These are phyloP conservation scores for Castanea mollissima DNA, from an alignment of 306 rosid species.

Conservation along the genomic window DNA sequence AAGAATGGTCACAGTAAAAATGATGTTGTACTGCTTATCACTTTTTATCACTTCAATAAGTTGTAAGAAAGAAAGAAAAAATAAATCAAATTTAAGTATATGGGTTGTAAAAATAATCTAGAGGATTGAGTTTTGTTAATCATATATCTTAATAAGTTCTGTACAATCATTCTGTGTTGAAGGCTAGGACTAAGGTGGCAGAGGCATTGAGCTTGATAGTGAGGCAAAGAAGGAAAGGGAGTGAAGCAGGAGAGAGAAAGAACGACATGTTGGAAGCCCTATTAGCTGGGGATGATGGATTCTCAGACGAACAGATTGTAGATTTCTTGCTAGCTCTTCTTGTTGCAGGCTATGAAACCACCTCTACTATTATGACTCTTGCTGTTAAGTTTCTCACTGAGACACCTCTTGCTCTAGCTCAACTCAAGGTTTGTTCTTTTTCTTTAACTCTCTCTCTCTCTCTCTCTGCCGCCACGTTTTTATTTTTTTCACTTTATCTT, in stretches of 20 bases:
- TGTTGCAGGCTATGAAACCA: conserved; percentile 94
- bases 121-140: not conserved
- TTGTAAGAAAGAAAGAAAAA: too few species aligned
- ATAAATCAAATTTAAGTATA: not conserved
- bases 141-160: not conserved
- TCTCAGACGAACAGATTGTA: conserved; percentile 78
- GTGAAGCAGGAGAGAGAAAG: conserved; percentile 36
- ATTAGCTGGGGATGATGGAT: conserved; percentile 68
- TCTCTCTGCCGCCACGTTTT: not conserved
- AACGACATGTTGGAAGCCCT: conserved; percentile 82
- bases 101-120: not conserved
- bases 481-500: not conserved
- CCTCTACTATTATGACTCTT: conserved; percentile 94
- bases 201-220: conserved; percentile 78
- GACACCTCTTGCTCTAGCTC: conserved; percentile 85
- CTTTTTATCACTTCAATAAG: not conserved
- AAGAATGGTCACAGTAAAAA: too few species aligned
- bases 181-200: conserved; percentile 93
- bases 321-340: conserved; percentile 87
- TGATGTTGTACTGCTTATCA: not conserved
- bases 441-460: not conserved
- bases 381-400: conserved; percentile 92
- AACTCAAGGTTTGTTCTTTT: conserved; percentile 59
- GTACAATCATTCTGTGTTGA: not conserved
- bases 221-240: conserved; percentile 59